Conservation (phyloP, 2,329 filamentous ascomycete species). For the Daldinia eschscholtzii region DNA sequence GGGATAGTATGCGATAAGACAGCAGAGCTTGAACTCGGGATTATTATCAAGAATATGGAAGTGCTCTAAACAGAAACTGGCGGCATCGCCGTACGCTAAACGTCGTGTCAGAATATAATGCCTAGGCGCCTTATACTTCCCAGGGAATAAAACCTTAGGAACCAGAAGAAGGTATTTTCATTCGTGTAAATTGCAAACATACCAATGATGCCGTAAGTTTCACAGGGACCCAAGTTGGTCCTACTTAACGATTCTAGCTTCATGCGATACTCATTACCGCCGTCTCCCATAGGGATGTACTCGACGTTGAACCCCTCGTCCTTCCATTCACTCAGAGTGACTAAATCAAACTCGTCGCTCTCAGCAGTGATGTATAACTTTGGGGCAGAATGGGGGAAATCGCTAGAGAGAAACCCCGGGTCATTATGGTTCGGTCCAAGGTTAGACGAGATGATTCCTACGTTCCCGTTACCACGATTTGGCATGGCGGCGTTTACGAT, state of each 20-base stretch:
- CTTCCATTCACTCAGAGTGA: constrained; percentile 56
- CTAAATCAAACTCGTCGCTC: constrained; percentile 57
- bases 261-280: constrained; percentile 52
- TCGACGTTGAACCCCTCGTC: constrained; percentile 60
- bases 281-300: constrained; percentile 57
- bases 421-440: constrained; percentile 56
- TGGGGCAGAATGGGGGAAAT: constrained; percentile 55
- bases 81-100: constrained; percentile 60
- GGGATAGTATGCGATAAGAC: constrained; percentile 62
- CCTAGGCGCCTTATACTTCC: background rate
- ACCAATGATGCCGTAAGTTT: constrained; percentile 61
- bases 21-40: constrained; percentile 57
- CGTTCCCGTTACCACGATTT: constrained; percentile 43
- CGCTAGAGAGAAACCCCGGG: constrained; percentile 56
- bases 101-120: constrained; percentile 9
- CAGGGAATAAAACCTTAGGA: background rate
- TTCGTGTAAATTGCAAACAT: constrained; percentile 29
- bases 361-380: constrained; percentile 61
- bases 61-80: constrained; percentile 58
- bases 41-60: constrained; percentile 62
- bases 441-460: constrained; percentile 46
- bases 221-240: constrained; percentile 55
- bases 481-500: constrained; percentile 49
- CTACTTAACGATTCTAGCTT: constrained; percentile 54
- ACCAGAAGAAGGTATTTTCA: background rate